These are phyloP conservation scores for Vigna angularis DNA, from an alignment of 306 rosid genomes.

Conservation along the genomic window DNA sequence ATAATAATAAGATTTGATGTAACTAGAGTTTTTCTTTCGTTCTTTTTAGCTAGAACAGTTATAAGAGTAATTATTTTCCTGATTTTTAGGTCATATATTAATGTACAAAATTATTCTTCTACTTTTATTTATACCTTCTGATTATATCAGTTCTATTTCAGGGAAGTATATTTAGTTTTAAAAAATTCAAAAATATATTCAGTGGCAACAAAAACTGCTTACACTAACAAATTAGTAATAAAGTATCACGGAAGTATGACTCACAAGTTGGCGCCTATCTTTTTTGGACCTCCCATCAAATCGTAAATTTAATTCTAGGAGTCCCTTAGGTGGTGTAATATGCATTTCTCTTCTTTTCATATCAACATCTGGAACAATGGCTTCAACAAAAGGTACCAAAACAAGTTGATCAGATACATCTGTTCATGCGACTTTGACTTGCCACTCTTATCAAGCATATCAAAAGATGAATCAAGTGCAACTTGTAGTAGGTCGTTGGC, in stretches of 20 bases:
- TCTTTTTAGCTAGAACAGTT: no score
- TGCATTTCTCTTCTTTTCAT: constrained; percentile 69
- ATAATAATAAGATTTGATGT: no score
- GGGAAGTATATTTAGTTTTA: no score
- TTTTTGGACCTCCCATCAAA: constrained; percentile 87
- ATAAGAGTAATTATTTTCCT: no score
- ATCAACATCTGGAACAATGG: constrained; percentile 93
- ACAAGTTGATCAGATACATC: constrained; percentile 68
- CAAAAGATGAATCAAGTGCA: constrained; percentile 71
- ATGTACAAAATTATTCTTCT: no score
- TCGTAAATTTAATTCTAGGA: constrained; percentile 81
- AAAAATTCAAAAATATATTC: background rate
- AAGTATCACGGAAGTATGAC: constrained; percentile 64
- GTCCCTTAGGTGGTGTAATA: constrained; percentile 95
- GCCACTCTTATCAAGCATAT: constrained; percentile 62
- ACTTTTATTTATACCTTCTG: no score
- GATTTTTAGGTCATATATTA: no score
- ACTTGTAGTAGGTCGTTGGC: constrained; percentile 84
- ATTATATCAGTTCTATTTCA: no score
- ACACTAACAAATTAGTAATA: constrained; percentile 42
- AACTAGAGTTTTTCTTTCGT: no score
- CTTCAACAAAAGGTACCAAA: constrained; percentile 94
- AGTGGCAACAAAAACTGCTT: constrained; percentile 6
- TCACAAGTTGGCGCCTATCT: constrained; percentile 97
- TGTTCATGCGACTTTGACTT: constrained; percentile 60